Percentiles rank a stretch among this genome's conserved stretches.
These are phyloP conservation scores for Exophiala sp. DNA, from an alignment of 2,329 filamentous ascomycete species.

Conservation along the genomic window DNA sequence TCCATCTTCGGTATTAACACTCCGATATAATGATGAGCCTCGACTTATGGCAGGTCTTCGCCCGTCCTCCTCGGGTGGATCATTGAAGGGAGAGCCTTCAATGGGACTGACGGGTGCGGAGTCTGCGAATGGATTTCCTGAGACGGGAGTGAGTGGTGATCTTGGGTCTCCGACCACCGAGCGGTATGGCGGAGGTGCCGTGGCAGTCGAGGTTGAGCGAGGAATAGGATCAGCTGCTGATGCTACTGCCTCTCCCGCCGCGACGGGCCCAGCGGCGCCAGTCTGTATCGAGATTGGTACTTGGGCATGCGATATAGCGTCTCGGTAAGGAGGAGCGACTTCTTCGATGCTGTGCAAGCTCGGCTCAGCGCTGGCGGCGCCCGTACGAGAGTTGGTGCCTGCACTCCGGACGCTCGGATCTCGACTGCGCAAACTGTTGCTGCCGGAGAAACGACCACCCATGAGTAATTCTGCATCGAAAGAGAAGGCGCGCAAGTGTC, in stretches of 20 bases:
- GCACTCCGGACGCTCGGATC: slow-evolving; percentile 24
- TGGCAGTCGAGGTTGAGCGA: slow-evolving; percentile 24
- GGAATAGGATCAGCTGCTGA: slow-evolving; percentile 16
- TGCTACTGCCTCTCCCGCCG: slow-evolving; percentile 2
- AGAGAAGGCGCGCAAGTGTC: slow-evolving; percentile 28
- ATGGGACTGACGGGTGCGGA: slow-evolving; percentile 24
- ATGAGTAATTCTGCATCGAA: slow-evolving; percentile 29
- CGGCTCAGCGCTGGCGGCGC: slow-evolving; percentile 15
- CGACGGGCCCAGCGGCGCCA: slow-evolving; percentile 7
- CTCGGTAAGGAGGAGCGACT: slow-evolving; percentile 28
- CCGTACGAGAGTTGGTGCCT: slow-evolving; percentile 10
- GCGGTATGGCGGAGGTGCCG: slow-evolving; percentile 27
- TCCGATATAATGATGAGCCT: slow-evolving; percentile 23
- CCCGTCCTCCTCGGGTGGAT: slow-evolving; percentile 19
- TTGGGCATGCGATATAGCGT: slow-evolving; percentile 21
- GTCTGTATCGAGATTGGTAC: slow-evolving; percentile 10
- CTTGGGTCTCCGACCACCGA: slow-evolving; percentile 7
- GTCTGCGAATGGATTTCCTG: slow-evolving; percentile 26
- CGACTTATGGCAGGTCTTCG: slow-evolving; percentile 17
- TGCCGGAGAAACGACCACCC: slow-evolving; percentile 28
- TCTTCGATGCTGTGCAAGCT: slow-evolving; percentile 28
- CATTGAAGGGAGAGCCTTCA: slow-evolving; percentile 27
- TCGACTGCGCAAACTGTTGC: slow-evolving; percentile 27
- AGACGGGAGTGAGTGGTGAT: slow-evolving; percentile 5
- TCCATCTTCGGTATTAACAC: slow-evolving; percentile 18